Evolutionary conservation across 805 yeast species (phyloP), one percentile per base, ranked within the genome.

Genomic region (Candida maesae): DNA sequence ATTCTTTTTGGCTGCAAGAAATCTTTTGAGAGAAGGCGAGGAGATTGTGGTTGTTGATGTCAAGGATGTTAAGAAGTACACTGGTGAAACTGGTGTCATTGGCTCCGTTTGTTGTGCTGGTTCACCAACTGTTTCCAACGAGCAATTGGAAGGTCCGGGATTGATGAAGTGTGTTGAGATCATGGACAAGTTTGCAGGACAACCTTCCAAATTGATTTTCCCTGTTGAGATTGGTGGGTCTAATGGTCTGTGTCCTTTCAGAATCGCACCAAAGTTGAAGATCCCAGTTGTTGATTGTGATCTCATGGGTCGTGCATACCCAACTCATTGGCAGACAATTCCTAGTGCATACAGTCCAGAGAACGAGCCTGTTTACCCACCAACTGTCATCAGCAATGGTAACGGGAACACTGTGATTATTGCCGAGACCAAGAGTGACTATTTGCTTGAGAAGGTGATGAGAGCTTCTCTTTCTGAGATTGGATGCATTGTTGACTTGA

Each of bases 301-400:
- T 46, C 49, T 68, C 34, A 71, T 71, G 76, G 76, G 76, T 6
- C 58, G 76, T 47, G 76, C 76, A 10, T 67, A 68, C 50, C 74
- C 75, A 10, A 68, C 71, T 2, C 61, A 56, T 30, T 66, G 65
- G 59, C 75, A 71, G 50, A 65, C 66, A 4, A 42, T 45, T 10
- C 54, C 56, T 8, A 44, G 41, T 24, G 51, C 50, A 14, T 36
- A 44, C 56, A 19, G 67, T 7, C 42, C 45, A 11, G 44, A 40
- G 4, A 40, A 40, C 30, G 35, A 36, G n/a, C 36, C 54, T 6
- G 60, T 51, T 42, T 58, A 56, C 26, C 51, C 61, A 9, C 50
- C 58, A 12, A 53, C 60, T 8, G 53, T 58, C 3, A 47, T 63
- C 23, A 55, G 65, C 25, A 67, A 67, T 50, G 74, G 75, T 31